These are phyloP conservation scores for Phlebiopsis gigantea DNA, from an alignment of 768 basidiomycete species.

Conservation along the genomic window DNA sequence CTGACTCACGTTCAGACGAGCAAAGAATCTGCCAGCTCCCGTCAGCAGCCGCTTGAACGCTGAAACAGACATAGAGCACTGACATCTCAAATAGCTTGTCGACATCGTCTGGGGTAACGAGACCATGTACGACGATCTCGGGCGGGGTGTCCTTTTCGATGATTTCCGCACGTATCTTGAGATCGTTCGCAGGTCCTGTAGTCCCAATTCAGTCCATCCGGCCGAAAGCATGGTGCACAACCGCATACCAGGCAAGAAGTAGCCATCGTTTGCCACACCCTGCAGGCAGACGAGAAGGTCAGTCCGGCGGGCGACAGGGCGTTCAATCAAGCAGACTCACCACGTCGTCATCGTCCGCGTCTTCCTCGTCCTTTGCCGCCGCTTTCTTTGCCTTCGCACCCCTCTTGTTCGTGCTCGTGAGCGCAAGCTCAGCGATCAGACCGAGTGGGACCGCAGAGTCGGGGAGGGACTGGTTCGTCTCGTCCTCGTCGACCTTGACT, in stretches of 20 bases:
- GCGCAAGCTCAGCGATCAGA: slow-evolving; percentile 64
- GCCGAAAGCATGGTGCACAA: not conserved
- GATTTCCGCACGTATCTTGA: slow-evolving; percentile 60
- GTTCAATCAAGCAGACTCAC: slow-evolving; percentile 29
- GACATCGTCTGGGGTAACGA: slow-evolving; percentile 74
- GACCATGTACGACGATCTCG: slow-evolving; percentile 74
- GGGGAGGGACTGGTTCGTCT: slow-evolving; percentile 47
- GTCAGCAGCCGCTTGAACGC: not conserved
- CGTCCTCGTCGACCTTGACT: slow-evolving; percentile 41
- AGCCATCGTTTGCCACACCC: slow-evolving; percentile 79
- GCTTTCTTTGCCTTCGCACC: slow-evolving; percentile 42
- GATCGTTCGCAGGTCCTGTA: slow-evolving; percentile 66
- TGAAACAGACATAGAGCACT: slow-evolving; percentile 27
- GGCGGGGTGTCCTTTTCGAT: slow-evolving; percentile 79
- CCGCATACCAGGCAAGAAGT: slow-evolving; percentile 66
- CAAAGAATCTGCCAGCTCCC: slow-evolving; percentile 52
- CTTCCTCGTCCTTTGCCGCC: slow-evolving; percentile 31
- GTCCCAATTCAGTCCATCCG: not conserved
- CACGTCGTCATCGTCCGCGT: slow-evolving; percentile 50
- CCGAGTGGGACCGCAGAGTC: slow-evolving; percentile 73
- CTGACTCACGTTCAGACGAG: slow-evolving; percentile 56
- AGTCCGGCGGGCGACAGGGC: not conserved
- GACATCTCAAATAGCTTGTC: slow-evolving; percentile 83
- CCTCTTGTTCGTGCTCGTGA: slow-evolving; percentile 49
- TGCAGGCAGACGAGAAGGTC: slow-evolving; percentile 21